These are phyloP conservation scores for Wickerhamiella pararugosa DNA, from an alignment of 1,139 yeast genomes.

Conservation along the genomic window DNA sequence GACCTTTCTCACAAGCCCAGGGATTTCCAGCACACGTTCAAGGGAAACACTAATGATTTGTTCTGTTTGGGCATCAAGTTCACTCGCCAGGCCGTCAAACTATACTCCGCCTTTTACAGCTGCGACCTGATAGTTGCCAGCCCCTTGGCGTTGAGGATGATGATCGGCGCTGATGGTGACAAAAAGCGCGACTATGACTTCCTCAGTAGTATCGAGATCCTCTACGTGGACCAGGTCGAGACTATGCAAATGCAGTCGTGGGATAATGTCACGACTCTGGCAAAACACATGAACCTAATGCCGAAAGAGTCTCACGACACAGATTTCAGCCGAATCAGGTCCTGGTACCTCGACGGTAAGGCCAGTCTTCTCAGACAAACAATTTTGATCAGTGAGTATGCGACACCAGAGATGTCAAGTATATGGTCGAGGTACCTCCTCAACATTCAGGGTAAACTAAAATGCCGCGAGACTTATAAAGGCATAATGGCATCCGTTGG, in stretches of 20 bases:
- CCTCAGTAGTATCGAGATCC: conserved; percentile 72
- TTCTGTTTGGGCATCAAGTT: conserved; percentile 80
- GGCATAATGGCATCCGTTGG: conserved; percentile 34
- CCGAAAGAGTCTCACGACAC: conserved; percentile 73
- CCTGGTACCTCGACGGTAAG: conserved; percentile 85
- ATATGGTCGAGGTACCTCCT: conserved; percentile 41
- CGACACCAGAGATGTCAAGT: conserved; percentile 70
- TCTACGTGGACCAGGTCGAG: conserved; percentile 69
- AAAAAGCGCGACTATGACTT: conserved; percentile 42
- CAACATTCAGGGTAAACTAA: conserved; percentile 55
- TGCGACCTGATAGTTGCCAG: conserved; percentile 84
- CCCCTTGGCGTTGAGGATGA: conserved; percentile 77
- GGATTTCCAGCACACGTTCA: conserved; percentile 65
- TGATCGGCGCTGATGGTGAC: conserved; percentile 38
- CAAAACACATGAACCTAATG: conserved; percentile 55
- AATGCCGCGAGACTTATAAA: conserved; percentile 15
- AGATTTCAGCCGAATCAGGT: conserved; percentile 80
- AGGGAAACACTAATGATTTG: conserved; percentile 85
- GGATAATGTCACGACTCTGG: conserved; percentile 61
- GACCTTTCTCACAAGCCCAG: conserved; percentile 55
- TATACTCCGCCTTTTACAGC: conserved; percentile 70
- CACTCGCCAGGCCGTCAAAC: conserved; percentile 72
- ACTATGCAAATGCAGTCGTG: conserved; percentile 88
- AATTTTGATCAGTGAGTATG: conserved; percentile 53
- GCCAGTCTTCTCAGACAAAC: conserved; percentile 66